Conservation (phyloP, 306 rosid genomes). For the Ochetophila trinervis region DNA sequence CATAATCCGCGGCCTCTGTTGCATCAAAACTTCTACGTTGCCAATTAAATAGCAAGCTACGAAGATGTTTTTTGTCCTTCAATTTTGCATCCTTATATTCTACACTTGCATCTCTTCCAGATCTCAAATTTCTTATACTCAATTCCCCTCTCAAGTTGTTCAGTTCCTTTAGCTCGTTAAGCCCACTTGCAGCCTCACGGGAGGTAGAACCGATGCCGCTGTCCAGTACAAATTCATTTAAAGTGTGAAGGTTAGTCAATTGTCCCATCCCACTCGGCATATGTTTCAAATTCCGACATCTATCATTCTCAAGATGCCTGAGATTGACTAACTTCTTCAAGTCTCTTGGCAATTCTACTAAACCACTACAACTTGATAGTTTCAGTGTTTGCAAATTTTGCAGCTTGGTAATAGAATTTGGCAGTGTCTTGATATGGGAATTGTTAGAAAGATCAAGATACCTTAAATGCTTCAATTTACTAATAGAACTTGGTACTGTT, state of each 20-base stretch:
- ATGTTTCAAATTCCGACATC: background rate
- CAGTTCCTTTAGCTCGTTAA: background rate
- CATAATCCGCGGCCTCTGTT: background rate
- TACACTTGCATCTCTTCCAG: background rate
- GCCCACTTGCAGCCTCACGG: no score
- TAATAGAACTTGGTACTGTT: no score
- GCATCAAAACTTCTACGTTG: no score
- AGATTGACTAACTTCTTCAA: background rate
- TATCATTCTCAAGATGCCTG: background rate
- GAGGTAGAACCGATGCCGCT: background rate
- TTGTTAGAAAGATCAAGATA: no score
- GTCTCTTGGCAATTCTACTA: background rate
- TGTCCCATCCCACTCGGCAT: background rate
- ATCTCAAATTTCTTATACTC: background rate
- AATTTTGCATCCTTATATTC: background rate
- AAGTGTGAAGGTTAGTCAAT: background rate
- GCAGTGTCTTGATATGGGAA: no score
- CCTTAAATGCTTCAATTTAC: background rate
- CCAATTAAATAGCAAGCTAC: background rate
- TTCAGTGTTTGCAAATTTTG: background rate
- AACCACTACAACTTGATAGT: rapidly evolving
- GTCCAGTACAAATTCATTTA: background rate
- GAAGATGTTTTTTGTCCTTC: background rate
- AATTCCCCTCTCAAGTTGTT: background rate
- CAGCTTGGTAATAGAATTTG: no score